Percentiles rank a stretch among this genome's conserved stretches.
Conservation (phyloP, 2,329 filamentous ascomycete genomes). For the Annulohypoxylon truncatum region DNA sequence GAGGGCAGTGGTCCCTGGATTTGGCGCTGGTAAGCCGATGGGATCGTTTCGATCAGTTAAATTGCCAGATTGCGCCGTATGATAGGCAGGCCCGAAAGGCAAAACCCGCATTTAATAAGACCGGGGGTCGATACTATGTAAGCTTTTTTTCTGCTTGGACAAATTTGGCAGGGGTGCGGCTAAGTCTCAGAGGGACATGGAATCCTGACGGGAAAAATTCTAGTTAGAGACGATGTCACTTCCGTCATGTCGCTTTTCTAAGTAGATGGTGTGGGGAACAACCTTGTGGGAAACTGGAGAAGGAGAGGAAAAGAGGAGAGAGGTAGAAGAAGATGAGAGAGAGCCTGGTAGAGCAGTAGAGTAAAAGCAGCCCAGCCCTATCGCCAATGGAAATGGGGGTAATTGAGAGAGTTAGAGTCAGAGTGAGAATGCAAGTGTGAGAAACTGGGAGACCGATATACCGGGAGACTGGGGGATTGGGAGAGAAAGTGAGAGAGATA, state of each 20-base stretch:
- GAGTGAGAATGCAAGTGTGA: neutral
- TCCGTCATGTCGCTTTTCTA: slow-evolving; percentile 29
- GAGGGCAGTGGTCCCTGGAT: slow-evolving; percentile 24
- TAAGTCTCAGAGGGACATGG: slow-evolving; percentile 24
- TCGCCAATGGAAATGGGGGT: neutral
- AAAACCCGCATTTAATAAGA: slow-evolving; percentile 41
- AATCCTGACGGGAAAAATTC: slow-evolving; percentile 35
- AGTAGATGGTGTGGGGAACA: slow-evolving; percentile 8
- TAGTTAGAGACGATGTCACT: slow-evolving; percentile 35
- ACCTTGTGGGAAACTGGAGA: neutral
- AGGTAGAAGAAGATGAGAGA: slow-evolving; percentile 4
- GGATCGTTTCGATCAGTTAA: slow-evolving; percentile 40
- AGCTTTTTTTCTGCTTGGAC: slow-evolving; percentile 40
- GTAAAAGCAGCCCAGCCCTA: neutral
- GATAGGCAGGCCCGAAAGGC: slow-evolving; percentile 42
- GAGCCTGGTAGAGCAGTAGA: neutral
- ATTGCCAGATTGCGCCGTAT: slow-evolving; percentile 44
- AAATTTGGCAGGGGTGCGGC: slow-evolving; percentile 34
- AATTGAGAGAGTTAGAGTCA: neutral
- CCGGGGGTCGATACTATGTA: slow-evolving; percentile 36
- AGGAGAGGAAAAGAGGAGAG: slow-evolving; percentile 9
- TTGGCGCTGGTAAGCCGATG: slow-evolving; percentile 43
- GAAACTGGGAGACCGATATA: neutral
- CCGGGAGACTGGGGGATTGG: neutral
- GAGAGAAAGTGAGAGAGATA: slow-evolving; percentile 6